A percentile compares a stretch with the other conserved stretches of the same genome.
phyloP scores from a whole-genome alignment of 1,284 basidiomycete species.

The Inonotus hispidus region DNA sequence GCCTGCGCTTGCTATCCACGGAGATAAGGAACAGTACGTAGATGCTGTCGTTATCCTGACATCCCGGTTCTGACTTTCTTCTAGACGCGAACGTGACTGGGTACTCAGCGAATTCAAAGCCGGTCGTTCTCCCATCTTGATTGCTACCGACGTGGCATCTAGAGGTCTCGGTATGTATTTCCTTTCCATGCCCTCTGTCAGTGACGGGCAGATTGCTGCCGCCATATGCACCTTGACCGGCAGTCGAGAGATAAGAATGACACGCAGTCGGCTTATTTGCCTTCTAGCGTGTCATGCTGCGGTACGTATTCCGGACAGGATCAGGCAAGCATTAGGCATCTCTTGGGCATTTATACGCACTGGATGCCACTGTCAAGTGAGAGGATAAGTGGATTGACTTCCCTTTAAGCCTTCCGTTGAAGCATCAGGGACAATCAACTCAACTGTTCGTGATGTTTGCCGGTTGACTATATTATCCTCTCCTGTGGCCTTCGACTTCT shows the following conservation, averaged over 20 bases:
- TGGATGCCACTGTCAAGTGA: not conserved
- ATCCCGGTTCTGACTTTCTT: conserved; percentile 21
- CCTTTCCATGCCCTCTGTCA: conserved; percentile 19
- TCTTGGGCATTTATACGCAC: conserved; percentile 8
- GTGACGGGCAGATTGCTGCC: conserved; percentile 19
- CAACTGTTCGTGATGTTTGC: conserved; percentile 4
- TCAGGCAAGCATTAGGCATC: conserved; percentile 13
- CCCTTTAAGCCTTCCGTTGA: conserved; percentile 13
- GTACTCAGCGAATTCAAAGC: conserved; percentile 98
- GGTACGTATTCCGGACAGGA: conserved; percentile 19
- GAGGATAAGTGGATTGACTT: conserved; percentile 5
- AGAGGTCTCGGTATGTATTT: conserved; percentile 94
- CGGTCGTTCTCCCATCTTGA: conserved; percentile 94
- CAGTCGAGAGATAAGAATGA: conserved; percentile 10
- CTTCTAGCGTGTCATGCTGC: not conserved
- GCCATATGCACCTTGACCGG: conserved; percentile 25
- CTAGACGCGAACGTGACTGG: conserved; percentile 97
- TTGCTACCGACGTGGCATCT: conserved; percentile 96
- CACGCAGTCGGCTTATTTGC: conserved; percentile 2
- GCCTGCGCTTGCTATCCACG: conserved; percentile 98
- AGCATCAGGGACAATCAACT: not conserved
- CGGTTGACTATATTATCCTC: conserved; percentile 19
- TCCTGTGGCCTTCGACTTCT: conserved; percentile 2
- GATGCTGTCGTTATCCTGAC: conserved; percentile 19
- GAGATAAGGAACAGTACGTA: conserved; percentile 93